Evolutionary conservation across 805 yeast species (phyloP).

Genomic region (Lipomyces chichibuensis): DNA sequence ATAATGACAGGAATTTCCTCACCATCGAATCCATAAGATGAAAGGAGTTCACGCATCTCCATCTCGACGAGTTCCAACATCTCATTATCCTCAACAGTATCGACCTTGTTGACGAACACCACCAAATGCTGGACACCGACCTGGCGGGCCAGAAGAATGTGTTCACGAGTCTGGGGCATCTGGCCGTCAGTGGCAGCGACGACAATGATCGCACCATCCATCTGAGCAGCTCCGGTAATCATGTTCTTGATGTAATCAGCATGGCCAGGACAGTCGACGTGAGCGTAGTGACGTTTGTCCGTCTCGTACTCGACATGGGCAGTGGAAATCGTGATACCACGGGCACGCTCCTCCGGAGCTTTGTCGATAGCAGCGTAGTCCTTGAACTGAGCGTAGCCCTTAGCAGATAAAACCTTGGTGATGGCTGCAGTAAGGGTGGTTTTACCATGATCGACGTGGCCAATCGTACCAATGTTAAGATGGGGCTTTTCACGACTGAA

Average conservation of each 20-base stretch:
- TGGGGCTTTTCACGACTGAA: constrained; percentile 97
- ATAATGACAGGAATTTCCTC: constrained; percentile 96
- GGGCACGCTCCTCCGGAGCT: constrained; percentile 99
- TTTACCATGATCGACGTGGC: constrained; percentile 99
- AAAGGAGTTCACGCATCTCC: constrained; percentile 98
- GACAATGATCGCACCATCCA: constrained; percentile 99
- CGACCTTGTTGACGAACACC: constrained; percentile 97
- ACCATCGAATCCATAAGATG: constrained; percentile 95
- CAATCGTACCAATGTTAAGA: constrained; percentile 95
- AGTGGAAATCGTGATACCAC: constrained; percentile 98
- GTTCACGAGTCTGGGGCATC: constrained; percentile 99
- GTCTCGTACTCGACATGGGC: constrained; percentile 99
- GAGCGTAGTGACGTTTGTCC: constrained; percentile 92
- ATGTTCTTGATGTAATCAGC: constrained; percentile 98
- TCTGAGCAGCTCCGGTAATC: constrained; percentile 99
- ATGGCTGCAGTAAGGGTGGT: constrained; percentile 98
- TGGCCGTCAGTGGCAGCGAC: constrained; percentile 99
- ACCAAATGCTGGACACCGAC: constrained; percentile 98
- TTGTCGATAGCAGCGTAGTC: constrained; percentile 93
- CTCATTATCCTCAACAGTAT: constrained; percentile 96
- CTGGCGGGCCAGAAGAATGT: constrained; percentile 96
- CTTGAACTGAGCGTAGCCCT: constrained; percentile 91
- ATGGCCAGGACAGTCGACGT: constrained; percentile 98
- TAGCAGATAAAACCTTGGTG: constrained; percentile 86
- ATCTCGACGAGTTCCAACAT: constrained; percentile 99